Base-by-base conservation (phyloP, 2,329 filamentous ascomycete species). In the Orbilia blumenaviensis region DNA sequence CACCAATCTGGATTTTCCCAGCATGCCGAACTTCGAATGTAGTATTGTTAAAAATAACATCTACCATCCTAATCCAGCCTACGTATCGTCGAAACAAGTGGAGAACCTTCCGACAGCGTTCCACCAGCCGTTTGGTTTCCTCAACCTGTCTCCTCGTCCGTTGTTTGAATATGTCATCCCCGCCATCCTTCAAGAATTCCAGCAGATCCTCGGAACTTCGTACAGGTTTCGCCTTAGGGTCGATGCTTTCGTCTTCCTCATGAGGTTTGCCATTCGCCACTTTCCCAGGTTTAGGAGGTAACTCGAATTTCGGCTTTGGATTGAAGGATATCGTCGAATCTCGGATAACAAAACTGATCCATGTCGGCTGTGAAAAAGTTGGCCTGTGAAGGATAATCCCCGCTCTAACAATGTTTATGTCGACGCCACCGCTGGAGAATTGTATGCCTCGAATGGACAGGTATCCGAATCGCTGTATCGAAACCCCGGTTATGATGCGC, bases 291-390 rank as follows among this genome's bases (percentile, higher is more conserved):
- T 12, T 78, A 61, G 18, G 36, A 42, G 69, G 48, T 50, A 67
- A 25, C 10, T 61, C 34, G 10, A 52, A 44, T 42, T 34, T 36
- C 27, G 34, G 12, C 7, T 54, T 66, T n/a, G 66, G 85, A 81
- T 99, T 92, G 46, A 98, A 83, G 0, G 92, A 96, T 60, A 99
- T 87, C 58, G 90, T 91, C 58, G 97, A 85, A 81, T 97, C 95
- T 80, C 89, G 92, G 74, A 99, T 84, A 7, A 95, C 92, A 60
- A 99, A 86, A 82, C 94, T 98, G 80, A 97, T 85, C 93, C 94
- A 98, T 78, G 96, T 98, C 48, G 95, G 95, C 82, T 98, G 93
- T 52, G 94, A 93, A 83, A 99, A 98, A 4, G 95, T 98, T 10
- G 95, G 95, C 3, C 94, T 90, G 84, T 99, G 95, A 78, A 98